Evolutionary conservation across 1,139 yeast species (phyloP).

Genomic region (Yamadazyma oceani): DNA sequence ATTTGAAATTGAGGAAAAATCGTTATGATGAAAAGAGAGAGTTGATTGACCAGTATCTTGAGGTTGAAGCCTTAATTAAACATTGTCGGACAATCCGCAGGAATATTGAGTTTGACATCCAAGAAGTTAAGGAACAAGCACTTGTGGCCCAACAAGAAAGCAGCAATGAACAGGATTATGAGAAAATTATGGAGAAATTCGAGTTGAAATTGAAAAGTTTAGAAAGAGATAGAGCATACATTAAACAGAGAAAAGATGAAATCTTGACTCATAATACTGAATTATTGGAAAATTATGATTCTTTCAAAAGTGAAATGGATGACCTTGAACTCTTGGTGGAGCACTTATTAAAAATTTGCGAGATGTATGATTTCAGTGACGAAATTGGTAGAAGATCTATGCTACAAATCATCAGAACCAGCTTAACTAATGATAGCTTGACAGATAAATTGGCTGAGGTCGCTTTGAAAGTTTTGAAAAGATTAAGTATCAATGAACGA

Average conservation of each 20-base stretch:
- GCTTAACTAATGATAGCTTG: conserved; percentile 55
- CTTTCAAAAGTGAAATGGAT: conserved; percentile 35
- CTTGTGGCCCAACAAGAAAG: conserved; percentile 3
- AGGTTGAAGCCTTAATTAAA: conserved; percentile 9
- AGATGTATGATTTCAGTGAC: conserved; percentile 82
- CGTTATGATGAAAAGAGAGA: conserved; percentile 32
- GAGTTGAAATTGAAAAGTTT: conserved; percentile 9
- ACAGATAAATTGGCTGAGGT: conserved; percentile 54
- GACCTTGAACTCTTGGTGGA: conserved; percentile 75
- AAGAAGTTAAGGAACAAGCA: conserved; percentile 2
- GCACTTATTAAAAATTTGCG: conserved; percentile 68
- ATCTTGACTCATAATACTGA: conserved; percentile 9
- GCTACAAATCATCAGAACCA: conserved; percentile 67
- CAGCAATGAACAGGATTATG: conserved; percentile 3
- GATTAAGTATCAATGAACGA: conserved; percentile 72
- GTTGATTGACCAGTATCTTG: conserved; percentile 19
- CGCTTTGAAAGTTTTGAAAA: conserved; percentile 65
- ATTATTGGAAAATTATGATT: conserved; percentile 21
- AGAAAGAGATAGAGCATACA: conserved; percentile 11
- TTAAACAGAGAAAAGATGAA: conserved; percentile 10
- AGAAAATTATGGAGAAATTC: neutral
- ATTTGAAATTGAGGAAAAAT: conserved; percentile 46
- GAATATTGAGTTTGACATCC: conserved; percentile 5
- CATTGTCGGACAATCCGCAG: conserved; percentile 5
- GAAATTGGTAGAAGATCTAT: conserved; percentile 87